A percentile compares a stretch with the other conserved stretches of the same genome.
phyloP scores from a whole-genome alignment of 1,139 yeast genomes.

The Scheffersomyces segobiensis region DNA sequence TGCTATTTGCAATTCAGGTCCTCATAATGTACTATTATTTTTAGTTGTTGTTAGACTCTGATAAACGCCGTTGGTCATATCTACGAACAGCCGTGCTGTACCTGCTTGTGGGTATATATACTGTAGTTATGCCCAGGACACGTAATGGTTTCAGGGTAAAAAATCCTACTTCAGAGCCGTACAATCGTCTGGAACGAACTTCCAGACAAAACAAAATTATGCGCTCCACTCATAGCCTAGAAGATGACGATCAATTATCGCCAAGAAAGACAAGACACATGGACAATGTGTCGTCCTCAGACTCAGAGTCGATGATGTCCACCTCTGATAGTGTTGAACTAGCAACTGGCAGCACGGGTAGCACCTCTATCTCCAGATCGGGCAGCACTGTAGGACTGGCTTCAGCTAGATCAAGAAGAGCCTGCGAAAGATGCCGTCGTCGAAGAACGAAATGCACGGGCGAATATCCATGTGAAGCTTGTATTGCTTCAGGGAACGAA shows the following conservation, averaged over 20 bases:
- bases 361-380: not conserved
- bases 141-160: not conserved
- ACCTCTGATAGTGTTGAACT: not conserved
- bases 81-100: not conserved
- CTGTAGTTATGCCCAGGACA: not conserved
- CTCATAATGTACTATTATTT: not conserved
- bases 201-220: not conserved
- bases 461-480: slow-evolving; percentile 22
- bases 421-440: slow-evolving; percentile 26
- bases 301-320: not conserved
- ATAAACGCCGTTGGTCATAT: not conserved
- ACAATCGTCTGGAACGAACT: not conserved
- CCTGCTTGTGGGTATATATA: not conserved
- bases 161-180: not conserved
- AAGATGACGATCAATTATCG: not conserved
- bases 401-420: slow-evolving; percentile 10
- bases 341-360: not conserved
- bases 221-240: not conserved
- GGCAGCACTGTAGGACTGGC: not conserved
- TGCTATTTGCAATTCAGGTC: not conserved
- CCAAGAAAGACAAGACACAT: not conserved
- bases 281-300: not conserved
- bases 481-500: slow-evolving; percentile 14
- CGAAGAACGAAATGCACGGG: slow-evolving; percentile 32
- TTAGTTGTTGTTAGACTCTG: not conserved